Evolutionary conservation across 352 stramenopile genomes (phyloP), one percentile per base, ranked within the genome.

Genomic region (Pythium dissimile): DNA sequence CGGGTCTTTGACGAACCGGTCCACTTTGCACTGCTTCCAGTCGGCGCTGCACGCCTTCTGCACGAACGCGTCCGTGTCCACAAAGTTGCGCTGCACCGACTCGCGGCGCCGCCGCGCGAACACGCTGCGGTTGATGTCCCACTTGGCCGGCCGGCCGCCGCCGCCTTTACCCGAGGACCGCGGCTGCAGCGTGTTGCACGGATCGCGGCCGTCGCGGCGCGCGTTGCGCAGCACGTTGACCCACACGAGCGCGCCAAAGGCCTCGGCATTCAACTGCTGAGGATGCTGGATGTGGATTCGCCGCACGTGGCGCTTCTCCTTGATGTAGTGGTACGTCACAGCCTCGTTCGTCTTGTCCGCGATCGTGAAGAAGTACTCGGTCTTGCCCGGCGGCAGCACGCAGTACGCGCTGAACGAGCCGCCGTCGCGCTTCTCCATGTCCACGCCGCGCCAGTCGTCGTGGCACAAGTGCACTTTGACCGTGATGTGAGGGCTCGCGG

Each of bases 51-150:
- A 91, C 2, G 80, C 78, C 47, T 91, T 91, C 4, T 65, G 26
- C 26, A 91, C 67, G 53, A 86, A 86, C 31, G 54, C 51, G 54
- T 91, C 80, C 24, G 80, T 91, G 63, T 91, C 80, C 9, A 87
- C 61, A 35, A 77, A 88, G 50, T 61, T 89, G 20, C 65, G 76
- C 53, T 76, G 80, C 42, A 82, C 67, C 0, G 68, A 76, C 66
- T 89, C 79, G 35, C 79, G 76, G 3, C 75, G 75, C 10, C 81
- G 73, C 21, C 73, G 62, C 6, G 77, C 72, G 47, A 92, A 92
- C 3, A 92, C 81, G 23, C 75, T 88, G 51, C 85, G 84, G 71
- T 92, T 88, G 54, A 92, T 92, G 52, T 92, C 82, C 82, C 82
- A 92, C 44, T 62, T 34, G 50, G 65, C 55, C 59, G 59, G 11